Evolutionary conservation across 2,329 filamentous ascomycete genomes (phyloP), one percentile per base, ranked within the genome.

Genomic region (Phialophora tarda): DNA sequence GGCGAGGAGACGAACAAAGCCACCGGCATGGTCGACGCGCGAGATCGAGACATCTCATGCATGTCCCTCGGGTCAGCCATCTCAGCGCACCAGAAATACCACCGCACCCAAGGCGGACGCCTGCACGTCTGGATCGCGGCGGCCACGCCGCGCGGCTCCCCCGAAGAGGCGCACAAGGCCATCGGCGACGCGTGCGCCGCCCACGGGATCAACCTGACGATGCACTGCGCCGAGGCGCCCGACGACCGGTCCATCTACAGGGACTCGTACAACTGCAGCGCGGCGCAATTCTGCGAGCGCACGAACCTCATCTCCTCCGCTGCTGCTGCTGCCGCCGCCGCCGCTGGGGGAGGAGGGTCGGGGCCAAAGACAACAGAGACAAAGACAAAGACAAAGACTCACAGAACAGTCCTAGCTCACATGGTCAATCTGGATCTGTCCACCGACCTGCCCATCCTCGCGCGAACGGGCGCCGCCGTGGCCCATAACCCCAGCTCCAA

Each of bases 401-500:
- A 51, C 44, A 75, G 77, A 17, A 84, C 81, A 0, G 82, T 85
- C 0, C 77, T 85, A 1, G 83, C 80, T 1, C 83, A 85, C 71
- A 84, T 84, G 82, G 81, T 83, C 1, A 81, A 85, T 69, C 74
- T 84, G 4, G 81, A 84, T 67, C 60, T 69, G 8, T 77, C 77
- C 51, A 74, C 71, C 1, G 82, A 83, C 65, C 74, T 82, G 48
- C 71, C 76, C 6, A 73, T 80, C 1, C 72, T 83, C 28, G 71
- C 73, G 3, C 71, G 75, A n/a, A 79, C 78, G 0, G 77, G 77
- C 7, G 81, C 81, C 0, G 77, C 80, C 34, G 81, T 85, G 4
- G 81, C 82, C 5, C 83, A 86, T 72, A 83, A 82, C 66, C 82
- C 83, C 0, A 82, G 80, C 2, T 83, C 80, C 63, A 85, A 86